A percentile compares a stretch with the other conserved stretches of the same genome.
phyloP scores from a whole-genome alignment of 2,329 filamentous ascomycete species.

The Trichoderma simmonsii region DNA sequence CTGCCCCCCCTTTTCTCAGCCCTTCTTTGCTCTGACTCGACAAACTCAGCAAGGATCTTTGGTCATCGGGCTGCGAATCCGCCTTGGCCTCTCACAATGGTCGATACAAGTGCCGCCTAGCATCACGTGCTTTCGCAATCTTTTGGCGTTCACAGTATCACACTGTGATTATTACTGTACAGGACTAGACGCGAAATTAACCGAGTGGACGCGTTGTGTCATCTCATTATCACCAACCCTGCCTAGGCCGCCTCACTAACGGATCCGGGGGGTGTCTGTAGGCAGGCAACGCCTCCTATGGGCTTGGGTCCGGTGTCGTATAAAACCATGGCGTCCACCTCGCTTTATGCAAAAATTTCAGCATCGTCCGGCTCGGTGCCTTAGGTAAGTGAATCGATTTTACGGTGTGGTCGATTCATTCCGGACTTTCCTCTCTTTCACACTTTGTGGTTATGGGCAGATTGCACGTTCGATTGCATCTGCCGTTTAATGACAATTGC shows the following conservation, averaged over 20 bases:
- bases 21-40: slow-evolving; percentile 14
- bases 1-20: not conserved
- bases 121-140: slow-evolving; percentile 18
- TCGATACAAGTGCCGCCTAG: not conserved
- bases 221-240: slow-evolving; percentile 17
- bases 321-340: slow-evolving; percentile 23
- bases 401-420: slow-evolving; percentile 27
- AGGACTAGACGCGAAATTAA: slow-evolving; percentile 16
- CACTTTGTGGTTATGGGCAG: not conserved
- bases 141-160: slow-evolving; percentile 7
- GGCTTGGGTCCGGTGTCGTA: slow-evolving; percentile 15
- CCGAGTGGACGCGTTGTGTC: slow-evolving; percentile 20
- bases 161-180: slow-evolving; percentile 1
- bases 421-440: slow-evolving; percentile 20
- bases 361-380: slow-evolving; percentile 25
- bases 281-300: slow-evolving; percentile 15
- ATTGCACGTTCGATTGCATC: not conserved
- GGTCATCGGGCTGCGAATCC: slow-evolving; percentile 9
- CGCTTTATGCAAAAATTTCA: slow-evolving; percentile 21
- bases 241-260: slow-evolving; percentile 20
- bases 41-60: not conserved
- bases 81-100: not conserved
- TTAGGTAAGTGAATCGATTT: slow-evolving; percentile 46
- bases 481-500: not conserved
- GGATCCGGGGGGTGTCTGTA: slow-evolving; percentile 24